These are phyloP conservation scores for Aspergillus tanneri DNA, from an alignment of 2,329 filamentous ascomycete species.

Conservation along the genomic window DNA sequence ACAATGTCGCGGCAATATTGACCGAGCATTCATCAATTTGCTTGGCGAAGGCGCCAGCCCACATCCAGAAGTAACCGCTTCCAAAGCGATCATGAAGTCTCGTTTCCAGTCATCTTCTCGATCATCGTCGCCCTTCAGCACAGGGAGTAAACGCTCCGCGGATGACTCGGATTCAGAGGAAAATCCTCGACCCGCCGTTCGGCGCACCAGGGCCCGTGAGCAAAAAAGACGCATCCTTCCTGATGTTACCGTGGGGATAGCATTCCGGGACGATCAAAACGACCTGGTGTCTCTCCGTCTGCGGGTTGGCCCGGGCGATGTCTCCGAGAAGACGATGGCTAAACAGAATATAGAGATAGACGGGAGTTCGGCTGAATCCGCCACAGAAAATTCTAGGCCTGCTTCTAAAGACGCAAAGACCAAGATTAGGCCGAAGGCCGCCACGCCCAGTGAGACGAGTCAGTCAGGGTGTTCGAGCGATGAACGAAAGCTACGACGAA, in stretches of 20 bases:
- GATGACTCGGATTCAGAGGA: conserved; percentile 42
- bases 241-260: conserved; percentile 41
- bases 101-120: conserved; percentile 38
- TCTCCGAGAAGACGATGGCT: conserved; percentile 13
- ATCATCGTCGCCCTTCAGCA: conserved; percentile 44
- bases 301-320: conserved; percentile 30
- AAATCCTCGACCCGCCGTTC: conserved; percentile 29
- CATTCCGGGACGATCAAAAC: conserved; percentile 39
- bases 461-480: conserved; percentile 17
- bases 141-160: conserved; percentile 43
- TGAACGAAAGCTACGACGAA: conserved; percentile 22
- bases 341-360: conserved; percentile 7
- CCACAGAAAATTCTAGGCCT: background rate
- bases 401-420: conserved; percentile 11
- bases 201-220: conserved; percentile 29
- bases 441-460: conserved; percentile 11
- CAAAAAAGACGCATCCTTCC: conserved; percentile 36
- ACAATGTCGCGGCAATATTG: conserved; percentile 54
- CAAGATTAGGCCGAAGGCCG: conserved; percentile 6
- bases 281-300: conserved; percentile 40
- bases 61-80: conserved; percentile 20
- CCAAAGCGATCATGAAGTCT: conserved; percentile 31
- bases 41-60: conserved; percentile 46
- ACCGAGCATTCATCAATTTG: conserved; percentile 53
- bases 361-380: conserved; percentile 10